A percentile compares a stretch with the other conserved stretches of the same genome.
Evolutionary conservation across 2,329 filamentous ascomycete species (phyloP).

Genomic region (Neospermospora avenae): DNA sequence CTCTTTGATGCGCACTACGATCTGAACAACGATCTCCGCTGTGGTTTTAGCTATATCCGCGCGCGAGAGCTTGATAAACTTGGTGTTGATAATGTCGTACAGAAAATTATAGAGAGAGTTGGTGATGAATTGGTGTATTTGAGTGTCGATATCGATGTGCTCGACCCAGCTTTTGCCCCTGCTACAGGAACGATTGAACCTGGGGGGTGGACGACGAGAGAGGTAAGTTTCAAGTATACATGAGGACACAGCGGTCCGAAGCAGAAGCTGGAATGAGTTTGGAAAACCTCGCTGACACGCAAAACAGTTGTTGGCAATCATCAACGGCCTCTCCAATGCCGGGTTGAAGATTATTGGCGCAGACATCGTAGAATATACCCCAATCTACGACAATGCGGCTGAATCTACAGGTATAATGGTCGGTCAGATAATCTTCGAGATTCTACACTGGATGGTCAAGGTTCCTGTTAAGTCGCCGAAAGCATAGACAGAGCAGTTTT

Average conservation of each 20-base stretch:
- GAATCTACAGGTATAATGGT: conserved; percentile 33
- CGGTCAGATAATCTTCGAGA: conserved; percentile 31
- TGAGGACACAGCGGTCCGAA: too few species aligned
- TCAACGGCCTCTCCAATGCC: conserved; percentile 30
- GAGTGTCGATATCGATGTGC: conserved; percentile 35
- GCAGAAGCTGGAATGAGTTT: too few species aligned
- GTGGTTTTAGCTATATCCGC: conserved; percentile 31
- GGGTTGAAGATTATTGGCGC: conserved; percentile 34
- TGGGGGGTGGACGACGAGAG: conserved; percentile 36
- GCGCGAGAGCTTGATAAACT: conserved; percentile 31
- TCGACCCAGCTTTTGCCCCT: conserved; percentile 34
- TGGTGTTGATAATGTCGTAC: conserved; percentile 28
- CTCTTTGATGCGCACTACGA: conserved; percentile 30
- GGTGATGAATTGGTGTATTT: conserved; percentile 31
- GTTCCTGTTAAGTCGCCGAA: conserved; percentile 27
- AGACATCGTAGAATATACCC: conserved; percentile 35
- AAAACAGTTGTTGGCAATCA: conserved; percentile 29
- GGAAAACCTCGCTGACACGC: too few species aligned
- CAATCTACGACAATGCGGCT: conserved; percentile 33
- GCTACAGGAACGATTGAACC: conserved; percentile 35
- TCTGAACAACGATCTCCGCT: conserved; percentile 32
- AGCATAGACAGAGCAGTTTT: background rate
- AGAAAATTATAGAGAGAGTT: conserved; percentile 31
- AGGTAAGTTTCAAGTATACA: conserved; percentile 17
- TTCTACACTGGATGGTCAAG: conserved; percentile 34